phyloP scores from a whole-genome alignment of 805 yeast genomes.

The Teunomyces aglyptinius region DNA sequence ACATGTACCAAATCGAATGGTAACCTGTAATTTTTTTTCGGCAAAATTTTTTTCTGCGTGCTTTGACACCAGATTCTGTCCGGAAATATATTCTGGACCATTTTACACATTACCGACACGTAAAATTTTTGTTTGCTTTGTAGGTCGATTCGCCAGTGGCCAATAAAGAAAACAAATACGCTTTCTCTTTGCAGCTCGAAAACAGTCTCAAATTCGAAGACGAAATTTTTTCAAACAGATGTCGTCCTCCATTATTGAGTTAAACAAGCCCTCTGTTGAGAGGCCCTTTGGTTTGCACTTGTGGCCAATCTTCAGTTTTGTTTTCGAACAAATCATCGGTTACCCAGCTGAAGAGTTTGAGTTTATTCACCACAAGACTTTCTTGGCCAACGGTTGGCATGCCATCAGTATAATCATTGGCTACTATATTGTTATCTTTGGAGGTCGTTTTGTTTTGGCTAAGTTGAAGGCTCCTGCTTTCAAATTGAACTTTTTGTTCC shows the following conservation, averaged over 20 bases:
- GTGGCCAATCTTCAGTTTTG: slow-evolving; percentile 65
- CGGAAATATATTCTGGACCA: neutral
- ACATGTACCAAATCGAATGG: neutral
- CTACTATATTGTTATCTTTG: slow-evolving; percentile 46
- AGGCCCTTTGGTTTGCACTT: slow-evolving; percentile 57
- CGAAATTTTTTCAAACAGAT: neutral
- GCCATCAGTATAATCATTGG: slow-evolving; percentile 45
- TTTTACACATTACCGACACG: slow-evolving; percentile 3
- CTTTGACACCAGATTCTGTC: neutral
- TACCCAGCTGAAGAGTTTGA: slow-evolving; percentile 65
- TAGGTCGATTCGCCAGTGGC: slow-evolving; percentile 1
- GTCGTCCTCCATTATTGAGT: slow-evolving; percentile 19
- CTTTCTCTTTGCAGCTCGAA: neutral
- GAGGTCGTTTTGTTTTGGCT: slow-evolving; percentile 70
- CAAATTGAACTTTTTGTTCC: slow-evolving; percentile 74
- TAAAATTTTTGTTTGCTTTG: slow-evolving; percentile 1
- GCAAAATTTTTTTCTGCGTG: neutral
- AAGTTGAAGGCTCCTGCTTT: slow-evolving; percentile 56
- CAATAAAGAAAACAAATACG: neutral
- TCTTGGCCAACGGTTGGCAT: slow-evolving; percentile 62
- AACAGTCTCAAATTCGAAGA: neutral
- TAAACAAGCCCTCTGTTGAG: slow-evolving; percentile 35
- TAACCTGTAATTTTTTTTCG: neutral
- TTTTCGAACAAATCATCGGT: slow-evolving; percentile 45
- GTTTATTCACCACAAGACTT: slow-evolving; percentile 64